Conservation (phyloP, 768 basidiomycete genomes). For the Sistotremastrum niveocremeum region DNA sequence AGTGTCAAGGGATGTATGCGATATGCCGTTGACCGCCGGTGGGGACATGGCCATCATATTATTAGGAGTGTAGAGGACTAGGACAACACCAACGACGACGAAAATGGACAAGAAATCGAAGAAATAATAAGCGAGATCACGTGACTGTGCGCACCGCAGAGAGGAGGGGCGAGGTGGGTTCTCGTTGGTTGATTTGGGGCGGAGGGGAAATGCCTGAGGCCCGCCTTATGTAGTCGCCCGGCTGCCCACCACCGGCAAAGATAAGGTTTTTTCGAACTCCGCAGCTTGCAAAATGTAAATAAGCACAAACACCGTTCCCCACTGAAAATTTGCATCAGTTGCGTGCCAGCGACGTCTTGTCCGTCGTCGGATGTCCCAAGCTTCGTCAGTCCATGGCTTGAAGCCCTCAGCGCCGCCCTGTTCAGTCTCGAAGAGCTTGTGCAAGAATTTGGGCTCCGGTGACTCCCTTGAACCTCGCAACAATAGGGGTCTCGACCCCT, state of each 20-base stretch:
- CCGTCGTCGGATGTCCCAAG: too few species aligned
- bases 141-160: too few species aligned
- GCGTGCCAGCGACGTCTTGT: neutral
- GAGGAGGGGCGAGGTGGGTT: too few species aligned
- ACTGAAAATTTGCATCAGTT: slow-evolving; percentile 9
- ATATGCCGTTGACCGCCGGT: slow-evolving; percentile 8
- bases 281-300: too few species aligned
- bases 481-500: too few species aligned
- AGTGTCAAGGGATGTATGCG: slow-evolving; percentile 10
- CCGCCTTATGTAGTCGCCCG: slow-evolving; percentile 12
- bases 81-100: neutral
- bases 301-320: slow-evolving; percentile 16
- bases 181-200: slow-evolving; percentile 4
- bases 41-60: slow-evolving; percentile 12
- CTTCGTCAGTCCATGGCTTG: too few species aligned
- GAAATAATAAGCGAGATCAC: neutral
- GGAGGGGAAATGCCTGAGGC: neutral
- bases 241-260: slow-evolving; percentile 19
- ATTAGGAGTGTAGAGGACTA: too few species aligned
- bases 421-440: too few species aligned
- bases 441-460: too few species aligned
- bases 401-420: too few species aligned
- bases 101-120: neutral
- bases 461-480: slow-evolving; percentile 3
- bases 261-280: too few species aligned